A percentile compares a stretch with the other conserved stretches of the same genome.
Evolutionary conservation across 164 flowering plant genomes (phyloP).

Genomic region (Macadamia tetraphylla): DNA sequence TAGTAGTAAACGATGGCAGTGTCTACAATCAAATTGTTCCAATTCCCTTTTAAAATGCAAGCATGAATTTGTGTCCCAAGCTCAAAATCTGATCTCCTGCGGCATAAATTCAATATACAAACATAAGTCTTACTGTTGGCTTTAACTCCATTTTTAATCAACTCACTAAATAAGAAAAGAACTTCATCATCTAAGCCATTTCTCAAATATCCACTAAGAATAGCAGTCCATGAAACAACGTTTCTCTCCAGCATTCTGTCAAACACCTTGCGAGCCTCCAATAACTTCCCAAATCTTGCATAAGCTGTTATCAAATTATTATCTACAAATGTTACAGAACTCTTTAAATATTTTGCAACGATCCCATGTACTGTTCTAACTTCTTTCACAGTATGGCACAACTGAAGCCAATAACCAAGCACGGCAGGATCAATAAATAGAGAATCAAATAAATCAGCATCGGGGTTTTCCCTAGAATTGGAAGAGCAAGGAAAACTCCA

Average conservation of each 20-base stretch:
- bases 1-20: constrained; percentile 63
- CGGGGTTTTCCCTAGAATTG: constrained; percentile 13
- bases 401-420: constrained; percentile 46
- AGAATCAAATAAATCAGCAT: constrained; percentile 7
- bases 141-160: constrained; percentile 28
- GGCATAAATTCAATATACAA: constrained; percentile 60
- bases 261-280: constrained; percentile 61
- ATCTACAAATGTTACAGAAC: constrained; percentile 24
- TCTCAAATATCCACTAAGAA: constrained; percentile 59
- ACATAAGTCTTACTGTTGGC: constrained; percentile 55
- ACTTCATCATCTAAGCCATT: constrained; percentile 48
- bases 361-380: constrained; percentile 42
- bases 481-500: background rate
- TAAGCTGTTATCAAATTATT: constrained; percentile 65
- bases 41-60: constrained; percentile 46
- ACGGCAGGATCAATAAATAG: constrained; percentile 10
- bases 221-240: constrained; percentile 80
- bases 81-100: constrained; percentile 44
- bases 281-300: constrained; percentile 36
- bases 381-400: constrained; percentile 32
- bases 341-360: constrained; percentile 24
- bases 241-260: constrained; percentile 50
- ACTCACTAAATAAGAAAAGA: constrained; percentile 31
- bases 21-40: constrained; percentile 52
- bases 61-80: constrained; percentile 74